Evolutionary conservation across 371 early-diverging fungal species (phyloP), one percentile per base, ranked within the genome.

Genomic region (Dinochytrium kinnereticum): DNA sequence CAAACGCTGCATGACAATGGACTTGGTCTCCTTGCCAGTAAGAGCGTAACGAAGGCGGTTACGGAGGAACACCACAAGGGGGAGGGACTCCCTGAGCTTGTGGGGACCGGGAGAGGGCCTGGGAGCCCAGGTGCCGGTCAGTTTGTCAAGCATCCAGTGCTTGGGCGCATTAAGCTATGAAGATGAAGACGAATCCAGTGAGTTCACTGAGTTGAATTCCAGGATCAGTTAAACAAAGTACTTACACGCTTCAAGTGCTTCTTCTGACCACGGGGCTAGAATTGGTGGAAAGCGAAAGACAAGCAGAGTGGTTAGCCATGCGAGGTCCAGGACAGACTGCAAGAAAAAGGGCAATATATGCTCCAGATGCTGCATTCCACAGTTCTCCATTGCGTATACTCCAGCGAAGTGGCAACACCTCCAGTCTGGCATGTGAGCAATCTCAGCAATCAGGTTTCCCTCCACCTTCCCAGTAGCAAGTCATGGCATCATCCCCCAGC

Each of bases 121-220:
- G 74, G 99, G 98, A 74, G 99, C 99, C 89, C 93, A 98, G 76
- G 93, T 94, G 72, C 98, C 99, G 84, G 95, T 93, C 57, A 97
- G 91, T 89, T 99, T 99, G 93, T 98, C 98, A 81, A 99, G 92
- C 96, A 99, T 98, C 99, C 99, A 99, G 91, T 98, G 97, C 91
- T 94, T 96, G 88, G 99, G 99, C 76, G 99, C 99, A 82, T 90
- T 92, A 82, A 99, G 92, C 88, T 82, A 51, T 34, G 50, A 28
- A 75, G 26, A 28, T 17, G 36, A 28, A 57, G 38, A 21, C n/a
- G 68, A 17, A 1, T 33, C 65, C 7, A 3, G 13, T 30, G 31
- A 64, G 15, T 40, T 19, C 40, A 65, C 30, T 7, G 33, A 44
- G 15, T 15, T 1, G 55, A 26, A 39, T 40, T 28, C 50, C 24